A percentile compares a stretch with the other conserved stretches of the same genome.
phyloP scores from a whole-genome alignment of 192 early-diverging fungal genomes.

The Gaertneriomyces semiglobifer region DNA sequence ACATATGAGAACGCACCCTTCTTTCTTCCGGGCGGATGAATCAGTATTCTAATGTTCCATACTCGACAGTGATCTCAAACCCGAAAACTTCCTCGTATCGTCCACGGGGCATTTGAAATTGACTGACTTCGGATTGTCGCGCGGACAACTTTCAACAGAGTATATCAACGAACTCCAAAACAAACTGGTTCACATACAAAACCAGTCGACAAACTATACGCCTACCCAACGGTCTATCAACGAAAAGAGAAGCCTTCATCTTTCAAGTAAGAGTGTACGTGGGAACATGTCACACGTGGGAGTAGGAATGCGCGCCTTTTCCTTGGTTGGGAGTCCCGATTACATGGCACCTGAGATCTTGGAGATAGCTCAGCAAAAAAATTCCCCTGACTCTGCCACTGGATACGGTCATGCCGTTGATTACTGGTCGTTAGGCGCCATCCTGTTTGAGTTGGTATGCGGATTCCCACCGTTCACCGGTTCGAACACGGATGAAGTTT shows the following conservation, averaged over 20 bases:
- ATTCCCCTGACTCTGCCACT: slow-evolving; percentile 23
- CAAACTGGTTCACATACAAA: too few relatives aligned
- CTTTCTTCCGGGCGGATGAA: too few relatives aligned
- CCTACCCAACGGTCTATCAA: too few relatives aligned
- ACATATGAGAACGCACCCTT: too few relatives aligned
- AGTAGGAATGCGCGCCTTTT: slow-evolving; percentile 57
- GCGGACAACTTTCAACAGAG: slow-evolving; percentile 37
- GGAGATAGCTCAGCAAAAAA: slow-evolving; percentile 4
- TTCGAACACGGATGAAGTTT: slow-evolving; percentile 65
- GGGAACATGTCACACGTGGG: too few relatives aligned
- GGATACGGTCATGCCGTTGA: slow-evolving; percentile 71
- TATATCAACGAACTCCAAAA: slow-evolving; percentile 27
- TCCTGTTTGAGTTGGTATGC: slow-evolving; percentile 67
- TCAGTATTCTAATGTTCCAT: too few relatives aligned
- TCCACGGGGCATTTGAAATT: slow-evolving; percentile 66
- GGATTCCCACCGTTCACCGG: slow-evolving; percentile 65
- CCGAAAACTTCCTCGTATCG: slow-evolving; percentile 58
- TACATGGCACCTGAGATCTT: slow-evolving; percentile 94
- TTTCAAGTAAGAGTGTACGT: too few relatives aligned
- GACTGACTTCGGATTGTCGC: slow-evolving; percentile 78
- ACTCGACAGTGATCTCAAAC: slow-evolving; percentile 46
- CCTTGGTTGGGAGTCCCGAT: slow-evolving; percentile 85
- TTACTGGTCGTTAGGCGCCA: slow-evolving; percentile 75
- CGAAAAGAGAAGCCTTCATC: too few relatives aligned
- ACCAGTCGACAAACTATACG: too few relatives aligned